Evolutionary conservation across 1,284 basidiomycete genomes (phyloP).

Genomic region (Cutaneotrichosporon cavernicola): DNA sequence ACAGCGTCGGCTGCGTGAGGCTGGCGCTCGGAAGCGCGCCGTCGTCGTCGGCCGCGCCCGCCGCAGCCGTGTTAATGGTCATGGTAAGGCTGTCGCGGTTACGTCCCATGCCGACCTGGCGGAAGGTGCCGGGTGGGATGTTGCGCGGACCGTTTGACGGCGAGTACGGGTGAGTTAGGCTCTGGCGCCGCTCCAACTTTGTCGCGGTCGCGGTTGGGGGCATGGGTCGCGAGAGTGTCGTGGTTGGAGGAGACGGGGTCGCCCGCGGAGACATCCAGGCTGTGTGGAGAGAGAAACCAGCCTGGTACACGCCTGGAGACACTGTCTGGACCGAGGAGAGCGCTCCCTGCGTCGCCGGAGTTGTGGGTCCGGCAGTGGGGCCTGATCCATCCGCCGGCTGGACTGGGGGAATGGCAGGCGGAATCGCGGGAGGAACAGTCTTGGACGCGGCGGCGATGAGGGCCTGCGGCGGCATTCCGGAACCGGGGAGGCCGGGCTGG

Average conservation of each 20-base stretch:
- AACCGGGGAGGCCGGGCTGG: background rate
- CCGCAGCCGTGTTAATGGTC: conserved; percentile 6
- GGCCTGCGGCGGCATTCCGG: background rate
- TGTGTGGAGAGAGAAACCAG: background rate
- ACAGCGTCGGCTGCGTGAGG: conserved; percentile 20
- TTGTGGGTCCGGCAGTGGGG: background rate
- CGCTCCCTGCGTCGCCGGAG: background rate
- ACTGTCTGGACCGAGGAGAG: conserved; percentile 19
- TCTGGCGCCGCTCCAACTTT: conserved; percentile 15
- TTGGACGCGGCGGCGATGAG: background rate
- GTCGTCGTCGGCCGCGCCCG: conserved; percentile 7
- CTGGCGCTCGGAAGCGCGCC: conserved; percentile 17
- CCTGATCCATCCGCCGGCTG: background rate
- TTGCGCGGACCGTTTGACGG: background rate
- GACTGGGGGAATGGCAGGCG: background rate
- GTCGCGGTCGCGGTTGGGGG: background rate
- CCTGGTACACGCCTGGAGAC: conserved; percentile 29
- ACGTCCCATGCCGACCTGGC: background rate
- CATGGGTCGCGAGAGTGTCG: background rate
- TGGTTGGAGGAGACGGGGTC: background rate
- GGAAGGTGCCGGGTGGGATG: background rate
- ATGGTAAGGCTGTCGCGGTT: conserved; percentile 1
- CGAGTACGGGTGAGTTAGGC: conserved; percentile 11
- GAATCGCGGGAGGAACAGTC: background rate
- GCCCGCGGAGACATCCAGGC: background rate